A percentile compares a stretch with the other conserved stretches of the same genome.
phyloP scores from a whole-genome alignment of 495 filamentous ascomycete genomes.

The Umbilicaria muhlenbergii region DNA sequence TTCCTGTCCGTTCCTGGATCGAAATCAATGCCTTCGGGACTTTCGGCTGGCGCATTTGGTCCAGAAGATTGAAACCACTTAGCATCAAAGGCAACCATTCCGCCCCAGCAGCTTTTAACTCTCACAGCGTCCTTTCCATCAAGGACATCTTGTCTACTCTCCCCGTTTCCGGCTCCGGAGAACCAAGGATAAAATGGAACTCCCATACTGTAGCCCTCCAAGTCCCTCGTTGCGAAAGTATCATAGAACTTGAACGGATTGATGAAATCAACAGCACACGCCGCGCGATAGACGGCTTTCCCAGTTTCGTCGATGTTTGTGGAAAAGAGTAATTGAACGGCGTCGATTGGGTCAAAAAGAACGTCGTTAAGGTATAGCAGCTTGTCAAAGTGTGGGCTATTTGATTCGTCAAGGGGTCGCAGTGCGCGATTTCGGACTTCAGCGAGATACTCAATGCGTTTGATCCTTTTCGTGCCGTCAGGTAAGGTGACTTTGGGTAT shows the following conservation, averaged over 20 bases:
- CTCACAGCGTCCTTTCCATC: conserved; percentile 49
- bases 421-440: conserved; percentile 64
- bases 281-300: conserved; percentile 53
- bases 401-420: conserved; percentile 36
- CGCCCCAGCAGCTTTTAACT: conserved; percentile 69
- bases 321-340: conserved; percentile 56
- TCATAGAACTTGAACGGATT: conserved; percentile 71
- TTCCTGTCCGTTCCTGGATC: neutral
- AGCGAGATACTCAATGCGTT: conserved; percentile 63
- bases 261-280: conserved; percentile 65
- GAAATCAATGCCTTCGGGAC: neutral
- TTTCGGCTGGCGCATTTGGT: neutral
- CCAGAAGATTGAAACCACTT: conserved; percentile 36
- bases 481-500: conserved; percentile 44
- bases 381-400: conserved; percentile 37
- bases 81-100: conserved; percentile 67
- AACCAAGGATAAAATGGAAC: conserved; percentile 69
- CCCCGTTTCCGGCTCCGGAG: conserved; percentile 34
- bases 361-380: conserved; percentile 68
- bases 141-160: conserved; percentile 45
- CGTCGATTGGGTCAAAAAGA: conserved; percentile 53
- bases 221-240: conserved; percentile 62
- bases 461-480: conserved; percentile 42
- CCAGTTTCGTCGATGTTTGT: conserved; percentile 47
- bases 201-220: conserved; percentile 53